Percentiles rank a stretch among this genome's conserved stretches.
Conservation (phyloP, 345 rosid species). For the Eucalyptus marginata region DNA sequence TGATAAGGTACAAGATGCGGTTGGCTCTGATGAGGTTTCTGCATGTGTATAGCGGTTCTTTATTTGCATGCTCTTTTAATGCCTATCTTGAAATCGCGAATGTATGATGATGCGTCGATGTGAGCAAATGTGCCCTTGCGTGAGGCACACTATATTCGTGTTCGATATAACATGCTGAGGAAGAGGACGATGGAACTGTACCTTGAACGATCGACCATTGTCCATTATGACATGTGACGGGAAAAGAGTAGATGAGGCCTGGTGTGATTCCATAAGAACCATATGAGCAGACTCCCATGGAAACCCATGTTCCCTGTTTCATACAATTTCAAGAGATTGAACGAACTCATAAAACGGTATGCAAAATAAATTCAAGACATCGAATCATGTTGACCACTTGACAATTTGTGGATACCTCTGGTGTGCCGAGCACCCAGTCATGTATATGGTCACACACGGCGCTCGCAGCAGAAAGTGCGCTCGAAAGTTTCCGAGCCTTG, state of each 20-base stretch:
- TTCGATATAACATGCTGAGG: neutral
- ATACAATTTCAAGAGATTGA: neutral
- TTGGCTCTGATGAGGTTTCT: neutral
- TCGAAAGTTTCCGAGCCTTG: constrained; percentile 54
- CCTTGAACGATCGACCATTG: constrained; percentile 74
- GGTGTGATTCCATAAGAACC: constrained; percentile 65
- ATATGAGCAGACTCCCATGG: constrained; percentile 88
- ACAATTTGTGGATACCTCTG: constrained; percentile 19
- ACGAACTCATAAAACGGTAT: neutral
- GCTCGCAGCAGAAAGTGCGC: constrained; percentile 81
- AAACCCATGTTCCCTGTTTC: constrained; percentile 62
- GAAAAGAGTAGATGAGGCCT: constrained; percentile 77
- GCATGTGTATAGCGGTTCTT: neutral
- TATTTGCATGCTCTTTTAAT: neutral
- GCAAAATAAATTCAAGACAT: too few species aligned
- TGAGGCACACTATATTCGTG: neutral
- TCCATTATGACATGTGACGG: constrained; percentile 67
- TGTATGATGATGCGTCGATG: neutral
- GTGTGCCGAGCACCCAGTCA: constrained; percentile 76
- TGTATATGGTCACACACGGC: constrained; percentile 84
- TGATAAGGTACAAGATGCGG: neutral
- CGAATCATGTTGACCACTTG: neutral
- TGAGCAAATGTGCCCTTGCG: neutral
- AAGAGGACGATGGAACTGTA: neutral
- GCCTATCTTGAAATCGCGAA: neutral